A percentile compares a stretch with the other conserved stretches of the same genome.
These are phyloP conservation scores for Hypericum perforatum DNA, from an alignment of 345 rosid genomes.

Conservation along the genomic window DNA sequence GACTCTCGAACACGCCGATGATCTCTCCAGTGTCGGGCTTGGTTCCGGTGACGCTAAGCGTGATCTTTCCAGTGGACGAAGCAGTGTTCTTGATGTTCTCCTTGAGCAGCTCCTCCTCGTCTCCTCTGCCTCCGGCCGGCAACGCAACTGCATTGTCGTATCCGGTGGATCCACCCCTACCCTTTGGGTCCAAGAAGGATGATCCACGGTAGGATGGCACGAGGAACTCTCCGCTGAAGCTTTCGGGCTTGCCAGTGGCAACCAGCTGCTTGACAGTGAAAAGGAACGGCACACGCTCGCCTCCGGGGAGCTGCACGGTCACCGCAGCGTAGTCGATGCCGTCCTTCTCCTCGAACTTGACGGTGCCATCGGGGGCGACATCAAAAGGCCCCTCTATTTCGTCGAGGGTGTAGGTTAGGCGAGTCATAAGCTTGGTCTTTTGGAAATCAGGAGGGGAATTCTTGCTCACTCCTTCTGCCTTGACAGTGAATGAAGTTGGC, in stretches of 20 bases:
- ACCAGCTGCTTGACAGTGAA: conserved; percentile 75
- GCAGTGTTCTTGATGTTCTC: conserved; percentile 69
- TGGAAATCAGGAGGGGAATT: conserved; percentile 87
- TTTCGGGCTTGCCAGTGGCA: conserved; percentile 75
- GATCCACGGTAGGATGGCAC: conserved; percentile 81
- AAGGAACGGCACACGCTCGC: conserved; percentile 84
- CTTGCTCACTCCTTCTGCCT: conserved; percentile 76
- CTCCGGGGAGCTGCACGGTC: conserved; percentile 78
- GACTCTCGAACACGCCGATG: conserved; percentile 89
- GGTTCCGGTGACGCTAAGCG: conserved; percentile 63
- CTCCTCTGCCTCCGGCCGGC: conserved; percentile 96
- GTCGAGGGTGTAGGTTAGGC: conserved; percentile 88
- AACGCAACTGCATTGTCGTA: conserved; percentile 84
- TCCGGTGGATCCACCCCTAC: conserved; percentile 82
- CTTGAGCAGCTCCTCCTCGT: conserved; percentile 76
- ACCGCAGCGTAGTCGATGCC: conserved; percentile 89
- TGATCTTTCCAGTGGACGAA: conserved; percentile 74
- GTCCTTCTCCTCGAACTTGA: conserved; percentile 75
- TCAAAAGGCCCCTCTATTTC: conserved; percentile 96
- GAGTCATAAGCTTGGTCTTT: conserved; percentile 94
- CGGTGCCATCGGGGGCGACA: conserved; percentile 47
- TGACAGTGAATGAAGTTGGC: conserved; percentile 96
- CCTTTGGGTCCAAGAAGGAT: conserved; percentile 91
- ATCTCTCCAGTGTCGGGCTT: conserved; percentile 90
- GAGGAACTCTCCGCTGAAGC: conserved; percentile 55